Evolutionary conservation across 495 filamentous ascomycete genomes (phyloP).

Genomic region (Penicillium diatomitis): DNA sequence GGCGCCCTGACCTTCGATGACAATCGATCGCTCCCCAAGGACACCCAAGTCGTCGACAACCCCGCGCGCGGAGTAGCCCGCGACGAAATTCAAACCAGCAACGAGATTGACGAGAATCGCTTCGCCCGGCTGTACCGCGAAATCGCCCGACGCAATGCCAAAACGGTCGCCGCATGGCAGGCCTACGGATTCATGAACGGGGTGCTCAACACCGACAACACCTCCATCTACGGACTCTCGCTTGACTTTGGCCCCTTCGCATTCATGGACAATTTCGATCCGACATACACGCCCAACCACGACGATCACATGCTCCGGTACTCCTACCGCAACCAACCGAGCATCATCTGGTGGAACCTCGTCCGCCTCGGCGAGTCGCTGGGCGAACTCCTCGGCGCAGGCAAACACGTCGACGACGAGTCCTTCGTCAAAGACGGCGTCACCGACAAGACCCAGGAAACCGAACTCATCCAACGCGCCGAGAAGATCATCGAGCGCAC

Average conservation of each 20-base stretch:
- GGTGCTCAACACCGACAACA: conserved; percentile 95
- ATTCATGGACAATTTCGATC: conserved; percentile 93
- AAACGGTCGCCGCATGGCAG: conserved; percentile 89
- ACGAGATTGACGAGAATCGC: conserved; percentile 66
- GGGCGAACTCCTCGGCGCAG: conserved; percentile 78
- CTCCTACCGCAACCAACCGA: conserved; percentile 86
- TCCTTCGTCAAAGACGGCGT: conserved; percentile 65
- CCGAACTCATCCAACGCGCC: conserved; percentile 64
- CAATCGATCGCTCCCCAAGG: conserved; percentile 25
- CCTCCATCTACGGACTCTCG: conserved; percentile 75
- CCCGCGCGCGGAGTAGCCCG: conserved; percentile 42
- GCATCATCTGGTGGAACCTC: conserved; percentile 98
- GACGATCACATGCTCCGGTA: conserved; percentile 85
- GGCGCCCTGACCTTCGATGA: conserved; percentile 30
- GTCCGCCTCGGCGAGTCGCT: conserved; percentile 85
- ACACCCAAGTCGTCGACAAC: conserved; percentile 15
- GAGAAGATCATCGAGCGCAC: conserved; percentile 68
- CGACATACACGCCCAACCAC: conserved; percentile 90
- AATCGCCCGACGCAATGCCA: conserved; percentile 75
- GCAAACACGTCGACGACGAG: conserved; percentile 54
- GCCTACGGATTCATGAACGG: conserved; percentile 98
- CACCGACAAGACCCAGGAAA: conserved; percentile 47
- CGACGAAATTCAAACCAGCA: conserved; percentile 52
- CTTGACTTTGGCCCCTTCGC: conserved; percentile 96
- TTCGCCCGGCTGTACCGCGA: conserved; percentile 83